Conservation (phyloP, 306 rosid species). For the Delonix regia region DNA sequence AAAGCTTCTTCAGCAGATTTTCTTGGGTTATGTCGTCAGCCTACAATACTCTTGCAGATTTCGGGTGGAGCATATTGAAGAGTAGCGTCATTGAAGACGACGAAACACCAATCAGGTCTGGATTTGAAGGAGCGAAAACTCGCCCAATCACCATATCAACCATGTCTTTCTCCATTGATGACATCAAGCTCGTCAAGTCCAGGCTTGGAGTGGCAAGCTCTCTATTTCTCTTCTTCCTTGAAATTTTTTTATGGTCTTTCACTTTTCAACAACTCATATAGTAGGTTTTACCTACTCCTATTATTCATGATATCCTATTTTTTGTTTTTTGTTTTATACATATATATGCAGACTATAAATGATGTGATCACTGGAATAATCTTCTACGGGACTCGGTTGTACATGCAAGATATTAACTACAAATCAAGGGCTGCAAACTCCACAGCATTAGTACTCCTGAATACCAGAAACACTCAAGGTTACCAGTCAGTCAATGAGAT, state of each 20-base stretch:
- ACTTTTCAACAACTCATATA: not conserved
- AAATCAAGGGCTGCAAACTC: slow-evolving; percentile 51
- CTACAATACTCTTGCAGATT: slow-evolving; percentile 42
- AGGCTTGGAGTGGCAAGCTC: not conserved
- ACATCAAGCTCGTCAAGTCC: not conserved
- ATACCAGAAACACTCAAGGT: slow-evolving; percentile 55
- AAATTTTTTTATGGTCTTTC: not conserved
- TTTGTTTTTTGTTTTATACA: not conserved
- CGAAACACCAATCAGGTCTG: not conserved
- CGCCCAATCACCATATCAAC: not conserved
- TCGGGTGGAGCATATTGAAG: slow-evolving; percentile 29
- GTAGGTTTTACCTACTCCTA: not conserved
- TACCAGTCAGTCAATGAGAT: slow-evolving; percentile 59
- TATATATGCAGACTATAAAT: slow-evolving; percentile 50
- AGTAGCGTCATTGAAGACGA: not conserved
- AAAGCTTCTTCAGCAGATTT: not conserved
- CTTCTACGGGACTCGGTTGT: slow-evolving; percentile 52
- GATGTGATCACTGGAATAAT: slow-evolving; percentile 58
- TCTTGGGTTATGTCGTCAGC: slow-evolving; percentile 34
- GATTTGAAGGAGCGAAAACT: not conserved
- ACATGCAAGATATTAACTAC: slow-evolving; percentile 49
- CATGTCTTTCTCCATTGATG: not conserved
- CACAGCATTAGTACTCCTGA: slow-evolving; percentile 57
- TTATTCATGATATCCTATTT: too few relatives aligned
- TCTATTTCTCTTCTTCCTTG: not conserved